A percentile compares a stretch with the other conserved stretches of the same genome.
phyloP scores from a whole-genome alignment of 768 basidiomycete genomes.

The Auricularia sp. region DNA sequence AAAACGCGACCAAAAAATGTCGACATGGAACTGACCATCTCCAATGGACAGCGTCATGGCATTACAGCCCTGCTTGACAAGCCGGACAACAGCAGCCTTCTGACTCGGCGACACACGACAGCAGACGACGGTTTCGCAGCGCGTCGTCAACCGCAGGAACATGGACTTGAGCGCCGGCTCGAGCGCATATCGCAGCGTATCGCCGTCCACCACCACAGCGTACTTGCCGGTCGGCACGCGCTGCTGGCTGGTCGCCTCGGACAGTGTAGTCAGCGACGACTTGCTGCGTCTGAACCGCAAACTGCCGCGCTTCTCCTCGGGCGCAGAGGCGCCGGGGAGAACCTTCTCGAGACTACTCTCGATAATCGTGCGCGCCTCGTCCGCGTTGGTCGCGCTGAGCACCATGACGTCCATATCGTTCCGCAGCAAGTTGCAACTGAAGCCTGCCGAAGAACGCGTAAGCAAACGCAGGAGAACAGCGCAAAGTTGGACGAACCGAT shows the following conservation, averaged over 20 bases:
- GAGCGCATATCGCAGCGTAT: constrained; percentile 77
- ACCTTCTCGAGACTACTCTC: constrained; percentile 94
- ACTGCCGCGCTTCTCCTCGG: not conserved
- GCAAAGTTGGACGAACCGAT: constrained; percentile 53
- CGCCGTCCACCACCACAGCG: constrained; percentile 94
- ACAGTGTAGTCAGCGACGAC: constrained; percentile 39
- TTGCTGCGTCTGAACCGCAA: not conserved
- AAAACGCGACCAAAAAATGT: constrained; percentile 76
- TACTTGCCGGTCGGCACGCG: constrained; percentile 55
- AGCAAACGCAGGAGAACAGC: constrained; percentile 3
- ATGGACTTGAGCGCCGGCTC: constrained; percentile 66
- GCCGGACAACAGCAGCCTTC: constrained; percentile 83
- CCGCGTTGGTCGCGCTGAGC: constrained; percentile 69
- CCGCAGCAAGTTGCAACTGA: constrained; percentile 90
- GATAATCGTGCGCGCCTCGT: constrained; percentile 71
- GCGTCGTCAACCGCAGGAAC: constrained; percentile 86
- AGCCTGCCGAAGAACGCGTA: constrained; percentile 36
- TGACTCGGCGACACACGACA: constrained; percentile 96
- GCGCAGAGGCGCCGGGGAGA: not conserved
- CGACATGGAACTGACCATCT: constrained; percentile 96
- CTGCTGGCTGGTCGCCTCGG: not conserved
- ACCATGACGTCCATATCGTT: constrained; percentile 97
- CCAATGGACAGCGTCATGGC: constrained; percentile 97
- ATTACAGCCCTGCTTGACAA: constrained; percentile 92
- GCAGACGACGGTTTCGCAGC: constrained; percentile 98